Base-by-base conservation (phyloP, 2,329 filamentous ascomycete species). In the Talaromyces sp. region DNA sequence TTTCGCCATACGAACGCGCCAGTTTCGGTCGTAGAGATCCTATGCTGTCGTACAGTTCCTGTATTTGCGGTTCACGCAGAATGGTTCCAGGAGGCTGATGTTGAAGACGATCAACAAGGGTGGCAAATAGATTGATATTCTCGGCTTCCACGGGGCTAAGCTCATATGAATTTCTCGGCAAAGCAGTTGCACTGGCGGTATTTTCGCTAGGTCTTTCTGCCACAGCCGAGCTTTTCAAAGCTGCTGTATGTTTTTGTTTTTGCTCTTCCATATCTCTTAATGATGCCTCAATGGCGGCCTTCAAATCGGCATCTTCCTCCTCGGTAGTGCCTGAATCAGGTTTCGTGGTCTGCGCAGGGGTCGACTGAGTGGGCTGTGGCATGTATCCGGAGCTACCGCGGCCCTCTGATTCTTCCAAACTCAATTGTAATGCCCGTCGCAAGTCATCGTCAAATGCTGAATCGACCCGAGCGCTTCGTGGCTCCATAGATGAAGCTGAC, bases 261-360 rank as follows among this genome's bases (percentile, higher is more conserved):
- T 99, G 93, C 74, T 97, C 91, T 76, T 99, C 95, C 92, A 98
- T 97, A 71, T 99, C 95, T 27, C 91, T 90, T 62, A 99, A 75
- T 5, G 95, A 98, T 19, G 96, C 93, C 39, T 93, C 93, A 72
- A 99, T 98, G 4, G 95, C 95, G 28, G 93, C 92, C 73, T 95
- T 96, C 30, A 99, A 79, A 70, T 98, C 93, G 0, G 91, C 89
- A 71, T 99, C 95, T 60, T 97, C 93, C 61, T 96, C 92, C 58
- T 96, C 92, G 2, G 85, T 85, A 68, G 70, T 66, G 47, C 69
- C 64, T 49, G 74, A 71, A 17, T 69, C 64, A 19, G 27, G 27
- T 51, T 55, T 58, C 19, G 60, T 33, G 44, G 30, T 30, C 27
- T 58, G 54, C 1, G 44, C 36, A 42, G 47, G 47, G 8, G 28